Conservation (phyloP, 306 rosid genomes). For the Prinsepia uniflora region DNA sequence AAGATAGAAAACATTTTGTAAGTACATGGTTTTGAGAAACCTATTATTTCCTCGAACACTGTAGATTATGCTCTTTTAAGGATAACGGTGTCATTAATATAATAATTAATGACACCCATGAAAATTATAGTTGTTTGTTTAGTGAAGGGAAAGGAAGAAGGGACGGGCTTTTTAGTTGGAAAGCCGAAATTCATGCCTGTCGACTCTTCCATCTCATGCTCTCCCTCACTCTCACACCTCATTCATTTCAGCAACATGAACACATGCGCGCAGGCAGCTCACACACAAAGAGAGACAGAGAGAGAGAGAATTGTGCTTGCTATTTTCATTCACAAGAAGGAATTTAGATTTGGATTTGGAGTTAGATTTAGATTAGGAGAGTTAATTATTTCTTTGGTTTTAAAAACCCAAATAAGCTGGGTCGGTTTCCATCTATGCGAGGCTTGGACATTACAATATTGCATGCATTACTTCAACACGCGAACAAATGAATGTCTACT, state of each 20-base stretch:
- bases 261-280: neutral
- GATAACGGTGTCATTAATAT: no score
- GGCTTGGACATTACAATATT: slow-evolving; percentile 1
- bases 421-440: no score
- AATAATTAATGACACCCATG: no score
- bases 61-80: no score
- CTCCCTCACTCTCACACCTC: neutral
- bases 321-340: no score
- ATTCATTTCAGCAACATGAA: neutral
- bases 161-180: slow-evolving; percentile 2
- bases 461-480: neutral
- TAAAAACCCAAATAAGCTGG: no score
- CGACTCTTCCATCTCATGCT: neutral
- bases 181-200: slow-evolving; percentile 8
- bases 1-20: no score
- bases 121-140: neutral
- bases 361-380: neutral
- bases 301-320: neutral
- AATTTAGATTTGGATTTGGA: no score
- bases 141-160: neutral
- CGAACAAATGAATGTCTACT: no score
- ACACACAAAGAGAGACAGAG: neutral
- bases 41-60: no score
- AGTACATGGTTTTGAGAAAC: no score
- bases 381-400: neutral